Conservation (phyloP, 306 rosid genomes). For the Inga leiocalycina region DNA sequence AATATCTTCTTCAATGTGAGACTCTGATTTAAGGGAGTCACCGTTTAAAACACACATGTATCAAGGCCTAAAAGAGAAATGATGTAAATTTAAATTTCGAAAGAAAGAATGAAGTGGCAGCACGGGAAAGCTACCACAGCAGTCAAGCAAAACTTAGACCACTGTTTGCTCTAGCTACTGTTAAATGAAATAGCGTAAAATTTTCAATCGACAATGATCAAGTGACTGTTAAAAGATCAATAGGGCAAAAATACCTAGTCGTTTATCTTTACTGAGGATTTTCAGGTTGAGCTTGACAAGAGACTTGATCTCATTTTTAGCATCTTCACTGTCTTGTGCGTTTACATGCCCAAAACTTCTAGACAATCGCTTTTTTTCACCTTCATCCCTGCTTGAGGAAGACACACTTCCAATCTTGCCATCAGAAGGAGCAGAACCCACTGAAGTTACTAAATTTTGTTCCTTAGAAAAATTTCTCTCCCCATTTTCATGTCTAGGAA, state of each 20-base stretch:
- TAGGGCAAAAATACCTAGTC: constrained; percentile 50
- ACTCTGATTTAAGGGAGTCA: constrained; percentile 10
- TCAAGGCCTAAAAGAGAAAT: background rate
- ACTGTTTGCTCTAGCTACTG: background rate
- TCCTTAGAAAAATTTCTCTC: constrained; percentile 24
- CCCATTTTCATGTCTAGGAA: constrained; percentile 30
- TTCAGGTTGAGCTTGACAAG: constrained; percentile 81
- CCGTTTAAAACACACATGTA: background rate
- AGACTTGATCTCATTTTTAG: constrained; percentile 68
- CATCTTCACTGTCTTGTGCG: constrained; percentile 37
- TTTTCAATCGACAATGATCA: constrained; percentile 1
- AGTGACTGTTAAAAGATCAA: background rate
- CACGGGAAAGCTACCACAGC: background rate
- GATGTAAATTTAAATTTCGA: background rate
- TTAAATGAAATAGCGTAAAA: background rate
- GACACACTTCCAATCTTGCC: constrained; percentile 27
- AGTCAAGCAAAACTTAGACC: background rate
- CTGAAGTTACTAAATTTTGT: constrained; percentile 31
- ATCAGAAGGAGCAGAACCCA: constrained; percentile 35
- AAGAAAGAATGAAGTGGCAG: constrained; percentile 1
- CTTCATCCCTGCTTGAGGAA: constrained; percentile 31
- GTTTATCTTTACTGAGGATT: constrained; percentile 54
- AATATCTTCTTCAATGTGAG: constrained; percentile 23
- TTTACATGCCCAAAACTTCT: constrained; percentile 29
- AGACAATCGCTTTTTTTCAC: constrained; percentile 26